These are phyloP conservation scores for Amanita fuliginea DNA, from an alignment of 768 basidiomycete species.

Conservation along the genomic window DNA sequence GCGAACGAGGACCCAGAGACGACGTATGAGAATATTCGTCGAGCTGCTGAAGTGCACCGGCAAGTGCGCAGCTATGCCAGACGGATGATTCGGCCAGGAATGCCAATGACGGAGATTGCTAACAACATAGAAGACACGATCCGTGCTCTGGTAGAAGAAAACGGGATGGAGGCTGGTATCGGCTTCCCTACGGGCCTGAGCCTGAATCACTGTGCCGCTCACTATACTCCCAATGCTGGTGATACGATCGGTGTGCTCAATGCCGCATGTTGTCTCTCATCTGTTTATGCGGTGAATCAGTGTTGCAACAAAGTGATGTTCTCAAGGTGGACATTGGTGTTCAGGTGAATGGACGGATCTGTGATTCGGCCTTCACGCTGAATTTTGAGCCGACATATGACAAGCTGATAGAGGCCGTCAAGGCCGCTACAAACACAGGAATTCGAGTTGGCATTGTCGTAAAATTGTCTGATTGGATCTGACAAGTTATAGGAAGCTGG, in stretches of 20 bases:
- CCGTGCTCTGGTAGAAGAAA: conserved; percentile 85
- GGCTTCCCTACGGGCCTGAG: conserved; percentile 96
- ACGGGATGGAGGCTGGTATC: conserved; percentile 74
- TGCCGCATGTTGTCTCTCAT: conserved; percentile 4
- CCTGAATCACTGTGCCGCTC: conserved; percentile 91
- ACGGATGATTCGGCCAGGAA: conserved; percentile 80
- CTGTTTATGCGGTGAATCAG: conserved; percentile 25
- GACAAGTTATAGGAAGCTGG: conserved; percentile 67
- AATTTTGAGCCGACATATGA: conserved; percentile 86
- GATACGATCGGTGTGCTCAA: conserved; percentile 60
- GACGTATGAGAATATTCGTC: conserved; percentile 84
- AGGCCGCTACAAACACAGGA: conserved; percentile 90
- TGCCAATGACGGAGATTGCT: conserved; percentile 91
- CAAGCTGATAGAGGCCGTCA: conserved; percentile 80
- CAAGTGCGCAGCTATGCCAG: conserved; percentile 79
- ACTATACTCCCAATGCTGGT: conserved; percentile 92
- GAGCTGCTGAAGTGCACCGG: conserved; percentile 92
- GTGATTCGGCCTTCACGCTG: conserved; percentile 94
- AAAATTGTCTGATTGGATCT: neutral
- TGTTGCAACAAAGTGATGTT: conserved; percentile 74
- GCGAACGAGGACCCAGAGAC: conserved; percentile 70
- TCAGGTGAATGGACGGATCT: conserved; percentile 91
- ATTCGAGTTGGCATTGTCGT: conserved; percentile 42
- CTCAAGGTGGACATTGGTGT: conserved; percentile 97
- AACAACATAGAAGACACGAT: conserved; percentile 90